Conservation (phyloP, 164 flowering plant species). For the Echeveria elegans region DNA sequence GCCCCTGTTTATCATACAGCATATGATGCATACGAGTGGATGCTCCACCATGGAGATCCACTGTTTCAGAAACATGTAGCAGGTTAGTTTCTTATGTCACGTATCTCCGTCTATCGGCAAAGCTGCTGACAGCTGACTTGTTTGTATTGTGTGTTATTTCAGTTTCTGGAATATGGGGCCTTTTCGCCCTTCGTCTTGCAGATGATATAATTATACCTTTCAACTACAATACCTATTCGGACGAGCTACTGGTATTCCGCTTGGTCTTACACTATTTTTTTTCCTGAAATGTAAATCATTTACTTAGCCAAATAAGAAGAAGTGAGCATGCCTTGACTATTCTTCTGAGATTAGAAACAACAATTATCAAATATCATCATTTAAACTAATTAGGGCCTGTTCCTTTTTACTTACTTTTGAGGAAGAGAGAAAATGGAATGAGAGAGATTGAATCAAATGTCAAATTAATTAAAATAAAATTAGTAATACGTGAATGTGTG, state of each 20-base stretch:
- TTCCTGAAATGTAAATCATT: neutral
- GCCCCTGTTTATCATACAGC: slow-evolving; percentile 96
- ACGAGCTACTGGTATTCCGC: slow-evolving; percentile 49
- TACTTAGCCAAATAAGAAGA: neutral
- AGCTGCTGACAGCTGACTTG: neutral
- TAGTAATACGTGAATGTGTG: too few species aligned
- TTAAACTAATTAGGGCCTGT: neutral
- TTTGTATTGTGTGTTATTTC: slow-evolving; percentile 11
- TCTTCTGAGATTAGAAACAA: neutral
- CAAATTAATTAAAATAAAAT: too few species aligned
- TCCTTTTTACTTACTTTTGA: too few species aligned
- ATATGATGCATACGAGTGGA: slow-evolving; percentile 81
- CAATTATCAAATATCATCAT: neutral
- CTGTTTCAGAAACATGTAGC: slow-evolving; percentile 83
- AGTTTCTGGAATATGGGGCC: slow-evolving; percentile 95
- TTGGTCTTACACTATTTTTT: neutral
- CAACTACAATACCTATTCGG: slow-evolving; percentile 61
- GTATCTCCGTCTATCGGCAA: neutral
- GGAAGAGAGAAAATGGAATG: too few species aligned
- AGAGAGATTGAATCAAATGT: too few species aligned
- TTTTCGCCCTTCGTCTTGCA: slow-evolving; percentile 71
- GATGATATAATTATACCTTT: slow-evolving; percentile 78
- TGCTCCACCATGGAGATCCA: slow-evolving; percentile 69
- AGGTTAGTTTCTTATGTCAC: slow-evolving; percentile 31
- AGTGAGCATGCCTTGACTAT: neutral